Evolutionary conservation across 345 rosid genomes (phyloP), one percentile per base, ranked within the genome.

Genomic region (Citrus inodora): DNA sequence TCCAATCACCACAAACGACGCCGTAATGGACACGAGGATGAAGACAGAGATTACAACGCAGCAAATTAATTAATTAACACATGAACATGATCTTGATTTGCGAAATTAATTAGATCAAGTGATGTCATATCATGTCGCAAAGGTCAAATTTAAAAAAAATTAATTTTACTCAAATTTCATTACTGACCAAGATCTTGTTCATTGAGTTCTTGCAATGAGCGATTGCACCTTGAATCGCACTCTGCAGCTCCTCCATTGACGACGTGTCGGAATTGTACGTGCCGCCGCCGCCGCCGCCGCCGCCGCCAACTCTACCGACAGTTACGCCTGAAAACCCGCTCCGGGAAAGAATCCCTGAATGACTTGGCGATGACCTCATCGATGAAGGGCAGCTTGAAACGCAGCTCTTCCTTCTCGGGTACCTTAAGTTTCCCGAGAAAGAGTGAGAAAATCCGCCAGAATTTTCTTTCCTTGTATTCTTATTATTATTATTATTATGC

Each of bases 141-240:
- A 14, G 8, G 19, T 24, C 19, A 24, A 37, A 22, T 24, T 28
- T 38, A 2, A 27, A 51, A 33, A 27, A 27, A 71, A 0, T 74
- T 3, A 38, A 16, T 19, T 21, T 21, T 51, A 24, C 14, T 84
- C 62, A 82, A 78, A 83, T 74, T 83, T 83, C 88, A 21, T 84
- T 88, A 90, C 88, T 86, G 75, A 80, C 82, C 84, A 85, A 48
- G 24, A 38, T 76, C 79, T 82, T 87, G 83, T 79, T 88, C 94
- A 91, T 78, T 25, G 97, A 93, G 85, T 93, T 93, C 85, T 93
- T 93, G 90, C 97, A 93, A 75, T 91, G 97, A 70, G 93, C 88
- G 58, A 92, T 93, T 46, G 99, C 99, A 70, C 99, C 96, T 86
- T 95, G 98, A 58, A 93, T 93, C 21, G 99, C 98, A 74, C 91